Evolutionary conservation across 345 rosid genomes (phyloP).

Genomic region (Euphorbia tirucalli): DNA sequence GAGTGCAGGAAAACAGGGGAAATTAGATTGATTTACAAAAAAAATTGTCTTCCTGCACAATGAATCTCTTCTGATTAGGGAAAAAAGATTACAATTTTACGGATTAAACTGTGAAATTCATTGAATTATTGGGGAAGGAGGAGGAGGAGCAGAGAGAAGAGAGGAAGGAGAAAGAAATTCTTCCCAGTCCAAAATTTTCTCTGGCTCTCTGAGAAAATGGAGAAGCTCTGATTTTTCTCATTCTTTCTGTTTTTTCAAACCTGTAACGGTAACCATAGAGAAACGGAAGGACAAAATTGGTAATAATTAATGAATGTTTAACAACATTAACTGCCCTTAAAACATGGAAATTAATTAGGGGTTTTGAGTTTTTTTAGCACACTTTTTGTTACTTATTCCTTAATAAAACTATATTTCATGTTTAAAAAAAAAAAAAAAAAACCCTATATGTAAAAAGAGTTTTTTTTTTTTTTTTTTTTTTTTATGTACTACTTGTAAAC

Average conservation of each 20-base stretch:
- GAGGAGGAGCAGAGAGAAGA: slow-evolving; percentile 14
- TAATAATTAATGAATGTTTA: neutral
- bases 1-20: slow-evolving; percentile 10
- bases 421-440: too few species aligned
- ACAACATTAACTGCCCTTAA: slow-evolving; percentile 16
- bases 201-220: neutral
- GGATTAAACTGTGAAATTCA: neutral
- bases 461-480: too few species aligned
- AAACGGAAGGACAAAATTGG: slow-evolving; percentile 14
- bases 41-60: neutral
- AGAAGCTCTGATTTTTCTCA: neutral
- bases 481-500: too few species aligned
- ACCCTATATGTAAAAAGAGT: too few species aligned
- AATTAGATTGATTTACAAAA: neutral
- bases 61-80: neutral
- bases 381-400: neutral
- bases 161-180: slow-evolving; percentile 9
- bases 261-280: slow-evolving; percentile 16
- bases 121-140: too few species aligned
- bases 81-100: neutral
- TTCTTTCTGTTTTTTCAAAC: neutral
- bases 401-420: too few species aligned
- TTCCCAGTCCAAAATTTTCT: slow-evolving; percentile 14
- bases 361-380: neutral
- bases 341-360: slow-evolving; percentile 12